Evolutionary conservation across 2,329 filamentous ascomycete species (phyloP).

Genomic region (Fusarium fujikuroi): DNA sequence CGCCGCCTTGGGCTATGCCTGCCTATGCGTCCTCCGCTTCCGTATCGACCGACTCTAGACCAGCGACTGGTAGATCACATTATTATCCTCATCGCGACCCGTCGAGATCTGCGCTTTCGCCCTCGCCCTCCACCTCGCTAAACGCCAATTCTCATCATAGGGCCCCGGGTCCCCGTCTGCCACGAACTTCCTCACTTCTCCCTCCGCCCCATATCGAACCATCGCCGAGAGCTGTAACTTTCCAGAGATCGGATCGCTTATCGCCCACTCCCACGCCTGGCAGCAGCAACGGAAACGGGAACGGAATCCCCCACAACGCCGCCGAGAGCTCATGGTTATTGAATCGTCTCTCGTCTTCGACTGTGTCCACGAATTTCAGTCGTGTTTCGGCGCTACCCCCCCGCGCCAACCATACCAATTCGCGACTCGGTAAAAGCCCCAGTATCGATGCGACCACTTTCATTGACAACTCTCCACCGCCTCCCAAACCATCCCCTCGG

Average conservation of each 20-base stretch:
- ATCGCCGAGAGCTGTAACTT: constrained; percentile 31
- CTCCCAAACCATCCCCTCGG: constrained; percentile 47
- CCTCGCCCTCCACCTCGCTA: constrained; percentile 31
- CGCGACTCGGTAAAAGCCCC: constrained; percentile 54
- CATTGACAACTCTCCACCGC: constrained; percentile 46
- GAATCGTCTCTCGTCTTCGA: constrained; percentile 65
- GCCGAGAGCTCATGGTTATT: constrained; percentile 59
- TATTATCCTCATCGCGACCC: constrained; percentile 31
- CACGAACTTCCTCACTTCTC: constrained; percentile 58
- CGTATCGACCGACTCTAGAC: constrained; percentile 35
- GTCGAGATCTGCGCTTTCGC: constrained; percentile 30
- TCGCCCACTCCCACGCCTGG: constrained; percentile 12
- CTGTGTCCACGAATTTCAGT: constrained; percentile 54
- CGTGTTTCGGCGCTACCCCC: constrained; percentile 52
- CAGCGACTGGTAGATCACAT: constrained; percentile 8
- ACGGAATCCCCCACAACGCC: constrained; percentile 47
- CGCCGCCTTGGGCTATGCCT: constrained; percentile 37
- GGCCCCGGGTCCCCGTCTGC: constrained; percentile 49
- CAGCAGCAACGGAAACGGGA: constrained; percentile 10
- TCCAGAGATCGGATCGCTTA: constrained; percentile 33
- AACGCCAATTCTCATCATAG: constrained; percentile 43
- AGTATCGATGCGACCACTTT: constrained; percentile 56
- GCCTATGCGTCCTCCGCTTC: constrained; percentile 27
- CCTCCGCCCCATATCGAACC: constrained; percentile 51
- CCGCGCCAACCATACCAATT: constrained; percentile 46